Base-by-base conservation (phyloP, 1,139 yeast species). In the Yamadazyma diospyri region DNA sequence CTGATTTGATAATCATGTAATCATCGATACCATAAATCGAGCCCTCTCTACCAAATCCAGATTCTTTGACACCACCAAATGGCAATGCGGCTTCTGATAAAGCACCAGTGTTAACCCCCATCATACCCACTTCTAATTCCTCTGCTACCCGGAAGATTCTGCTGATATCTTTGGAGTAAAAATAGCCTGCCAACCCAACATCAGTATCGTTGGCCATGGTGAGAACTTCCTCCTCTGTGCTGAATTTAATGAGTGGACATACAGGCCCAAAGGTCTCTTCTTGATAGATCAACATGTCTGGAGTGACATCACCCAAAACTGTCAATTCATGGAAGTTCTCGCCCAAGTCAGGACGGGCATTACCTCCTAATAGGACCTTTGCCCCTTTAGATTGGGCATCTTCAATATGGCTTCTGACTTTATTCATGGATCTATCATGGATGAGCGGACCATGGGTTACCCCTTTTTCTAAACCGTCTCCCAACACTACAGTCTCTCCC, bases 191-290 rank as follows among this genome's bases (percentile, higher is more conserved):
- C 42, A 69, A 61, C 6, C 75, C 75, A 25, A 64, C 69, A 0
- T 57, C 59, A 10, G 81, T 75, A 43, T 73, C 72, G 57, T 88
- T 88, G 19, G 95, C 94, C 47, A 69, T 58, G 19, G 57, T 59
- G 23, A 88, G 57, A 9, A 79, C 96, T 50, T 86, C 86, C 36
- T 81, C 84, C 32, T 78, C 79, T 17, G 76, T 59, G 11, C 67
- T 63, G 55, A 87, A 81, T 41, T 75, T 72, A 43, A 83, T 72
- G 25, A 88, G 59, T 1, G 94, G 92, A 34, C 92, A 94, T 29
- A 88, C 67, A 4, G 97, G 97, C 9, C 96, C 97, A 55, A 88
- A 88, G 1, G 94, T 86, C 61, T 88, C 97, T 47, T 86, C 94
- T 20, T 61, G 51, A 38, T 78, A 66, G 16, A 87, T 82, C 36